Evolutionary conservation across 352 stramenopile genomes (phyloP).

Genomic region (Peronospora farinosa): DNA sequence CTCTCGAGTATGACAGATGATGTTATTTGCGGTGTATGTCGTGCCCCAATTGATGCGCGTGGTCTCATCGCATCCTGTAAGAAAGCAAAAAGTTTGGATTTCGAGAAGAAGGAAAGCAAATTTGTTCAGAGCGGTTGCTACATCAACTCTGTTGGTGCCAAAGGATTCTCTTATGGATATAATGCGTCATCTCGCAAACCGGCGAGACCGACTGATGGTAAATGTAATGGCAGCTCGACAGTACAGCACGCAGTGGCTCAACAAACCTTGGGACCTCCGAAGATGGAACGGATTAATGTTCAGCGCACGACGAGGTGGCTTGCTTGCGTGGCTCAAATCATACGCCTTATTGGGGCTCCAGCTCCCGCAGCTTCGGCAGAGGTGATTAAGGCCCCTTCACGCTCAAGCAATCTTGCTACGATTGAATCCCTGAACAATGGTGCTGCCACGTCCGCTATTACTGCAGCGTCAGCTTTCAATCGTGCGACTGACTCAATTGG

Average conservation of each 20-base stretch:
- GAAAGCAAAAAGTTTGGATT: constrained; percentile 43
- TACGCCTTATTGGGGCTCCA: constrained; percentile 38
- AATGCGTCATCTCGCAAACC: constrained; percentile 20
- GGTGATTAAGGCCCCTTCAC: neutral
- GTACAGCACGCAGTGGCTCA: constrained; percentile 20
- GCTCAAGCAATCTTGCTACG: neutral
- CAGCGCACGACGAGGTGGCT: constrained; percentile 71
- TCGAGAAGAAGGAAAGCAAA: constrained; percentile 51
- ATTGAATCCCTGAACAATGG: neutral
- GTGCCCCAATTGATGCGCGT: constrained; percentile 40
- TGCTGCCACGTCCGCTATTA: neutral
- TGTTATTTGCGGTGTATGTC: constrained; percentile 56
- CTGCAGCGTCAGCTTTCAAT: constrained; percentile 2
- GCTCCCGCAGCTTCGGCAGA: neutral
- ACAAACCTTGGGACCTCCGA: constrained; percentile 38
- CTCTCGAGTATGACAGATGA: constrained; percentile 44
- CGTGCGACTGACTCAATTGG: neutral
- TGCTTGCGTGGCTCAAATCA: constrained; percentile 57
- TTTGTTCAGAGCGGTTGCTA: constrained; percentile 63
- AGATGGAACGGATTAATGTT: constrained; percentile 79
- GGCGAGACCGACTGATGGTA: constrained; percentile 14
- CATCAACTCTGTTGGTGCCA: constrained; percentile 37
- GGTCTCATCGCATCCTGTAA: constrained; percentile 49
- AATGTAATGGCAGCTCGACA: constrained; percentile 13
- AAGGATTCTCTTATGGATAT: constrained; percentile 16